Evolutionary conservation across 2,329 filamentous ascomycete species (phyloP), one percentile per base, ranked within the genome.

Genomic region (Chaetomium globosum): DNA sequence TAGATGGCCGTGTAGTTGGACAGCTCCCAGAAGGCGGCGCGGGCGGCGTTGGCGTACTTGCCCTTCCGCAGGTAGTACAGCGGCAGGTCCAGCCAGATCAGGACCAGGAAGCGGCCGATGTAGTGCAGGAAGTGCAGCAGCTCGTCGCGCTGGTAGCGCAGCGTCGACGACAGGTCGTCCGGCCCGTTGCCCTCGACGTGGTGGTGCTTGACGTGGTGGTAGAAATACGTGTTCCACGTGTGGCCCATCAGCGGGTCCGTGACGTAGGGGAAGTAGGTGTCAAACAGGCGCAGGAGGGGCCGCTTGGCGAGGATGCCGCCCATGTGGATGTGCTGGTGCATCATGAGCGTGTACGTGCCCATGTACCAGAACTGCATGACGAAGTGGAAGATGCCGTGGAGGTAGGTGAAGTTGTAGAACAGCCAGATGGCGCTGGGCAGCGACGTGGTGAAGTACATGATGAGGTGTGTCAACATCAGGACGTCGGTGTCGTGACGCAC

Each of bases 301-400:
- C 59, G 31, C 48, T 31, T 46, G 16, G 48, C 23, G 12, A 61
- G 49, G 33, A 61, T 46, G 59, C 59, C 59, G 31, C 49, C 6
- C 59, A 43, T 39, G 59, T 61, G 59, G 48, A 61, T 61, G 59
- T 61, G 59, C 49, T 61, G 59, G 59, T 61, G 59, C 59, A 61
- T 61, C 59, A 61, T 61, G 21, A 61, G 49, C 48, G 59, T 61
- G 59, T 61, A 61, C 16, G 48, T 26, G 31, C 59, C 59, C 59
- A 61, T 36, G 59, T 53, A 61, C 59, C 59, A 61, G 59, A 53
- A 30, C 49, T 61, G 59, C 59, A 61, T 61, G 48, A 51, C 59
- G 19, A 53, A 53, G 59, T 61, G 59, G 12, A 61, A n/a, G 13
- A 54, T n/a, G 49, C 48, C 59, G 33, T 61, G 59, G 21, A 61